Evolutionary conservation across 805 yeast genomes (phyloP).

Genomic region (Candida ortonii): DNA sequence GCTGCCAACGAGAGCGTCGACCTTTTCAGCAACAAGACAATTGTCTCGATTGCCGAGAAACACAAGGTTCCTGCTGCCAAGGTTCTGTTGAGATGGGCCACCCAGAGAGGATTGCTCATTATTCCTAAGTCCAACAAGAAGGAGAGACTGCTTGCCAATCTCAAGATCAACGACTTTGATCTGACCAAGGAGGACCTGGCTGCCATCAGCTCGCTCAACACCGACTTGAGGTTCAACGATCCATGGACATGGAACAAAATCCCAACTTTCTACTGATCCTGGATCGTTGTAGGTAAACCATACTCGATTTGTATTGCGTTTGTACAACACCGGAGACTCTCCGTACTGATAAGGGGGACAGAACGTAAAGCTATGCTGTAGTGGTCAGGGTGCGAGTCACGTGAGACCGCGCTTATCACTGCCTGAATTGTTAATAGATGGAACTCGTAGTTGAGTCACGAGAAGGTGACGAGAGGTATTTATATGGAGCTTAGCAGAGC

Average conservation of each 20-base stretch:
- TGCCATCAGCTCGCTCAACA: conserved; percentile 59
- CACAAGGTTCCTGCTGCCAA: conserved; percentile 61
- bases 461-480: too few relatives aligned
- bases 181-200: conserved; percentile 52
- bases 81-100: conserved; percentile 79
- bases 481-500: too few relatives aligned
- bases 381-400: too few relatives aligned
- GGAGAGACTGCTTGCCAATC: conserved; percentile 60
- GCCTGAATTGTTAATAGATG: too few relatives aligned
- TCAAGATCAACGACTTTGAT: conserved; percentile 50
- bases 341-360: too few relatives aligned
- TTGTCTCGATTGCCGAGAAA: conserved; percentile 53
- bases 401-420: too few relatives aligned
- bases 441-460: too few relatives aligned
- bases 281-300: too few relatives aligned
- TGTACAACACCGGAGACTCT: too few relatives aligned
- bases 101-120: conserved; percentile 71
- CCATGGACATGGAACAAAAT: conserved; percentile 48
- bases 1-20: conserved; percentile 51
- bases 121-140: conserved; percentile 79
- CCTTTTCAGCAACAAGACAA: conserved; percentile 54
- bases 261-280: conserved; percentile 34
- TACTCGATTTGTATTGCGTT: too few relatives aligned
- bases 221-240: conserved; percentile 77
- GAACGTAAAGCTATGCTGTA: too few relatives aligned